A percentile compares a stretch with the other conserved stretches of the same genome.
Evolutionary conservation across 257 asterid genomes (phyloP).

Genomic region (Echites panduratus): DNA sequence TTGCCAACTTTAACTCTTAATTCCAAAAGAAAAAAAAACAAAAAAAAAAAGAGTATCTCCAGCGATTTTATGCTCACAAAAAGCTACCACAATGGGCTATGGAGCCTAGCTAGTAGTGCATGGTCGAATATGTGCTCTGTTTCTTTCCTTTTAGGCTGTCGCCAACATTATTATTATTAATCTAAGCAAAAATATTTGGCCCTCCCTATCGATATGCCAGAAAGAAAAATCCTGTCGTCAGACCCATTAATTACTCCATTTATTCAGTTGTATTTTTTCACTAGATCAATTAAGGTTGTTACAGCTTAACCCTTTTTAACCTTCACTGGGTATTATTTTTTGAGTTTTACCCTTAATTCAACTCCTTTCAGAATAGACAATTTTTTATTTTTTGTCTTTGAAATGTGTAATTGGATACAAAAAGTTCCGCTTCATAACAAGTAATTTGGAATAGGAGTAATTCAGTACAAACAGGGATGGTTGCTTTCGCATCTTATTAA

Average conservation of each 20-base stretch:
- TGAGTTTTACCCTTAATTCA: no score
- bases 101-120: slow-evolving; percentile 23
- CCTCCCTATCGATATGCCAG: no score
- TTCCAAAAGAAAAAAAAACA: not conserved
- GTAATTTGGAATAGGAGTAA: no score
- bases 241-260: no score
- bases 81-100: slow-evolving; percentile 15
- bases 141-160: slow-evolving; percentile 41
- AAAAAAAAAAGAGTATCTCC: slow-evolving; percentile 22
- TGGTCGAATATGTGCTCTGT: slow-evolving; percentile 28
- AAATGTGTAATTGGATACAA: no score
- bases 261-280: no score
- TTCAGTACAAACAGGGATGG: not conserved
- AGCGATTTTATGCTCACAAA: slow-evolving; percentile 27
- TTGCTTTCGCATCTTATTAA: slow-evolving; percentile 6
- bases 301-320: no score
- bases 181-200: slow-evolving; percentile 19
- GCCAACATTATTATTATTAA: slow-evolving; percentile 18
- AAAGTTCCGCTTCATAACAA: no score
- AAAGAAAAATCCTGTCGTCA: not conserved
- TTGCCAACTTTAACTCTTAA: not conserved
- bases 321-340: no score
- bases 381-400: no score
- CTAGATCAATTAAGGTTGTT: no score
- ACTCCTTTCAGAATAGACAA: no score